Evolutionary conservation across 2,329 filamentous ascomycete species (phyloP).

Genomic region (Colletotrichum liriopes): DNA sequence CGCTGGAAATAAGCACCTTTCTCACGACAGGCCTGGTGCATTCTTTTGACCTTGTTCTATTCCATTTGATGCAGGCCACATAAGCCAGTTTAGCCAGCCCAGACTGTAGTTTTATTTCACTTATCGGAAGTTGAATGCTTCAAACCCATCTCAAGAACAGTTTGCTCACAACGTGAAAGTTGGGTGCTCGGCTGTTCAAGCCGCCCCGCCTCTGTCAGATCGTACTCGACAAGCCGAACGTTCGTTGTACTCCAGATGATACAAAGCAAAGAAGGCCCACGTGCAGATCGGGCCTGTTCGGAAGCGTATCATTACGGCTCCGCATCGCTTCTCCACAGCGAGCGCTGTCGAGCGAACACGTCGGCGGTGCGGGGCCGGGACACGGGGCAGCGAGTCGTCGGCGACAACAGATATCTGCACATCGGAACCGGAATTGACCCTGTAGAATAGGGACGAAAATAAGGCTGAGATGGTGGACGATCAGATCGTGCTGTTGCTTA

Average conservation of each 20-base stretch:
- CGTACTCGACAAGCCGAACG: not conserved
- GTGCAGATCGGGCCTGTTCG: too few species aligned
- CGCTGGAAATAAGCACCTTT: slow-evolving; percentile 24
- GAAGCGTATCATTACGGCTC: not conserved
- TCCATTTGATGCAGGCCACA: not conserved
- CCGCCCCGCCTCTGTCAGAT: not conserved
- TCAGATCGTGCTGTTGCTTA: slow-evolving; percentile 2
- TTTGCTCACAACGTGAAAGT: not conserved
- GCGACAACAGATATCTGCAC: not conserved
- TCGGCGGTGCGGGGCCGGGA: slow-evolving; percentile 7
- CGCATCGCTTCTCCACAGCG: not conserved
- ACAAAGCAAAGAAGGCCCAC: not conserved
- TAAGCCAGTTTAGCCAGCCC: not conserved
- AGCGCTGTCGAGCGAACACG: slow-evolving; percentile 13
- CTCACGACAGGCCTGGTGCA: not conserved
- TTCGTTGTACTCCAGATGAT: not conserved
- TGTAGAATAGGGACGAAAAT: not conserved
- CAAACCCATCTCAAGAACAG: not conserved
- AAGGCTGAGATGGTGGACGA: not conserved
- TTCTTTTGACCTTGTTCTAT: not conserved
- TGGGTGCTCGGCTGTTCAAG: not conserved
- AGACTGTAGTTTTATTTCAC: too few species aligned
- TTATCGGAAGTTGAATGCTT: not conserved
- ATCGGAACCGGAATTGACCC: not conserved
- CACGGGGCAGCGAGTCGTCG: slow-evolving; percentile 2